phyloP scores from a whole-genome alignment of 345 rosid species.

The Orychophragmus violaceus region DNA sequence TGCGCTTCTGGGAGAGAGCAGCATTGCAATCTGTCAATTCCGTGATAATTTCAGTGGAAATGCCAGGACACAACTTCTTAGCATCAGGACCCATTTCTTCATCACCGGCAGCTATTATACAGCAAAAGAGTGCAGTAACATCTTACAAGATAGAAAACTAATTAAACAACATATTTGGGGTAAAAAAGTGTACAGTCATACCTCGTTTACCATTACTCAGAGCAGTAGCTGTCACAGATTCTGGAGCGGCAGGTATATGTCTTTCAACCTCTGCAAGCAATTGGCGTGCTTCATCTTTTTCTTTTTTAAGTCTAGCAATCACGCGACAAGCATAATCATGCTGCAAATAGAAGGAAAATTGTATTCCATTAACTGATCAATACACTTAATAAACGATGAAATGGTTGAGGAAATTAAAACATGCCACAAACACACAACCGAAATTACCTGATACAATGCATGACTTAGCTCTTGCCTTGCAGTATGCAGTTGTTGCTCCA shows the following conservation, averaged over 20 bases:
- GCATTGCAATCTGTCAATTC: constrained; percentile 84
- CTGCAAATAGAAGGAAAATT: constrained; percentile 34
- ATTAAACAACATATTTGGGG: background rate
- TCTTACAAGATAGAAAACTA: background rate
- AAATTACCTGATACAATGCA: constrained; percentile 85
- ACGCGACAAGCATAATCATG: constrained; percentile 99
- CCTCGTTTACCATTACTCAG: constrained; percentile 90
- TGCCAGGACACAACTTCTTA: constrained; percentile 62
- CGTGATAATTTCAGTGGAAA: constrained; percentile 53
- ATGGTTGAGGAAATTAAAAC: background rate
- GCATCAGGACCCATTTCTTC: constrained; percentile 49
- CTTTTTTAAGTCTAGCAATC: constrained; percentile 92
- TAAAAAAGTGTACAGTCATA: constrained; percentile 10
- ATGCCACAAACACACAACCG: background rate
- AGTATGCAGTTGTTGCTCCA: constrained; percentile 91
- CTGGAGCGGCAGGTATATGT: constrained; percentile 50
- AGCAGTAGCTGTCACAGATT: constrained; percentile 41
- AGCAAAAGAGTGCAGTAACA: background rate
- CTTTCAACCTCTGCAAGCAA: constrained; percentile 79
- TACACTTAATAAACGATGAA: background rate
- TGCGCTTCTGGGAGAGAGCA: constrained; percentile 83
- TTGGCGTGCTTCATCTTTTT: constrained; percentile 81
- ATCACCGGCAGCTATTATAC: constrained; percentile 40
- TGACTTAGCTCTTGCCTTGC: constrained; percentile 98
- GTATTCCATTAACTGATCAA: background rate